Conservation (phyloP, 208 protist species). For the Trypanosomatidae sp. region DNA sequence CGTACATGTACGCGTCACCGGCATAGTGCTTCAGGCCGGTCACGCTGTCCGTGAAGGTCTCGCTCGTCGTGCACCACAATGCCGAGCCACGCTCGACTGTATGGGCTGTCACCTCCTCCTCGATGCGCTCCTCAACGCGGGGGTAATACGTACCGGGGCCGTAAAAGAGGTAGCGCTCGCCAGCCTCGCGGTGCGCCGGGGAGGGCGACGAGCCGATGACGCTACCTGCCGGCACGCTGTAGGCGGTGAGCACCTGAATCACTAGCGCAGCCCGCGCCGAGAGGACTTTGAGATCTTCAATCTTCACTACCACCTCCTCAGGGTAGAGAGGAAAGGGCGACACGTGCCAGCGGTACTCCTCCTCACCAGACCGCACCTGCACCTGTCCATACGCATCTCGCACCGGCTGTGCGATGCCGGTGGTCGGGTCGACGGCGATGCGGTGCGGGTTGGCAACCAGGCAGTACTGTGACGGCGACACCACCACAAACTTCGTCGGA, state of each 20-base stretch:
- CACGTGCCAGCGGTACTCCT: constrained; percentile 77
- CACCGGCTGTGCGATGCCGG: constrained; percentile 24
- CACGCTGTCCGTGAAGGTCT: constrained; percentile 34
- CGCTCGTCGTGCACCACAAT: constrained; percentile 45
- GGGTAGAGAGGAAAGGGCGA: constrained; percentile 93
- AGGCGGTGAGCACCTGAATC: constrained; percentile 57
- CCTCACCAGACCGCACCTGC: constrained; percentile 77
- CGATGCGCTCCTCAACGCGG: constrained; percentile 55
- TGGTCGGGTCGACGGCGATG: constrained; percentile 21
- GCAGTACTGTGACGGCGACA: constrained; percentile 58
- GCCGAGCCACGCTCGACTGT: constrained; percentile 27
- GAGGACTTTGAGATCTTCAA: constrained; percentile 69
- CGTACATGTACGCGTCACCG: constrained; percentile 73
- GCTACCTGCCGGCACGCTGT: constrained; percentile 27
- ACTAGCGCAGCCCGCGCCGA: constrained; percentile 41
- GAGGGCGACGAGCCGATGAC: neutral
- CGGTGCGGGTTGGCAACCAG: constrained; percentile 60
- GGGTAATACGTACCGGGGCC: constrained; percentile 82
- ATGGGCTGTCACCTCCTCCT: constrained; percentile 34
- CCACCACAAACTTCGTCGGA: constrained; percentile 52
- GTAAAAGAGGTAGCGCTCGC: constrained; percentile 51
- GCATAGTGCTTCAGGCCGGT: constrained; percentile 38
- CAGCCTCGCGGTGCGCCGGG: constrained; percentile 30
- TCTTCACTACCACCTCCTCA: constrained; percentile 63
- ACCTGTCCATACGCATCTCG: constrained; percentile 77